Percentiles rank a stretch among this genome's conserved stretches.
Evolutionary conservation across 805 yeast genomes (phyloP).

Genomic region (Ogataea haglerorum): DNA sequence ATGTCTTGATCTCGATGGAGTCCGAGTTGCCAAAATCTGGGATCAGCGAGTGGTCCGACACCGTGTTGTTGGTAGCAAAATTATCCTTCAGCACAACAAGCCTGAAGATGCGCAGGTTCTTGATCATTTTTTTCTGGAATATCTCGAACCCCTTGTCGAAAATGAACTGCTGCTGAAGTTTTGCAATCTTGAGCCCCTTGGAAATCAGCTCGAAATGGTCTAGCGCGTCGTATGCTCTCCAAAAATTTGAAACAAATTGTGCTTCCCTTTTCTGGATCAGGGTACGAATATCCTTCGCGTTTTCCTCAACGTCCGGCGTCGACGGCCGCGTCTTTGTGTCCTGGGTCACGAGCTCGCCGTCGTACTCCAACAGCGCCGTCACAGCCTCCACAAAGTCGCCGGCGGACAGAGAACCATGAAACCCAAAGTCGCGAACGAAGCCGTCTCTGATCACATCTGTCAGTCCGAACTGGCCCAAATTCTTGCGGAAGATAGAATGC

Average conservation of each 20-base stretch:
- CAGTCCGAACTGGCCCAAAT: conserved; percentile 71
- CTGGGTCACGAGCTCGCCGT: conserved; percentile 32
- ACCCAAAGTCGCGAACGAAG: conserved; percentile 82
- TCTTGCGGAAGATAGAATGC: conserved; percentile 63
- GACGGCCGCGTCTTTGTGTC: conserved; percentile 8
- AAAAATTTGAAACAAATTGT: conserved; percentile 40
- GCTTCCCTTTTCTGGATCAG: conserved; percentile 30
- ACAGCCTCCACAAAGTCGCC: conserved; percentile 90
- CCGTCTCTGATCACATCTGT: conserved; percentile 85
- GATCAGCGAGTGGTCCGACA: conserved; percentile 9
- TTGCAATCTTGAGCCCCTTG: conserved; percentile 83
- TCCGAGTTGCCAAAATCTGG: conserved; percentile 24
- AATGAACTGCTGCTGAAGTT: conserved; percentile 72
- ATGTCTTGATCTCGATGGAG: conserved; percentile 30
- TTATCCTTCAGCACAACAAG: conserved; percentile 85
- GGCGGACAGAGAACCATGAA: conserved; percentile 81
- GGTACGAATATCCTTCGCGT: conserved; percentile 29
- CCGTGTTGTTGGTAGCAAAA: conserved; percentile 21
- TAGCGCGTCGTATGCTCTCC: conserved; percentile 59
- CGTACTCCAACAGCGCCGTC: conserved; percentile 77
- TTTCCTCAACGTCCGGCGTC: conserved; percentile 25
- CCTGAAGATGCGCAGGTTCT: conserved; percentile 74
- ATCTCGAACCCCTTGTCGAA: conserved; percentile 89
- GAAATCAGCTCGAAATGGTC: conserved; percentile 48
- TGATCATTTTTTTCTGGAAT: conserved; percentile 75